Evolutionary conservation across 768 basidiomycete genomes (phyloP).

Genomic region (Mycena pura): DNA sequence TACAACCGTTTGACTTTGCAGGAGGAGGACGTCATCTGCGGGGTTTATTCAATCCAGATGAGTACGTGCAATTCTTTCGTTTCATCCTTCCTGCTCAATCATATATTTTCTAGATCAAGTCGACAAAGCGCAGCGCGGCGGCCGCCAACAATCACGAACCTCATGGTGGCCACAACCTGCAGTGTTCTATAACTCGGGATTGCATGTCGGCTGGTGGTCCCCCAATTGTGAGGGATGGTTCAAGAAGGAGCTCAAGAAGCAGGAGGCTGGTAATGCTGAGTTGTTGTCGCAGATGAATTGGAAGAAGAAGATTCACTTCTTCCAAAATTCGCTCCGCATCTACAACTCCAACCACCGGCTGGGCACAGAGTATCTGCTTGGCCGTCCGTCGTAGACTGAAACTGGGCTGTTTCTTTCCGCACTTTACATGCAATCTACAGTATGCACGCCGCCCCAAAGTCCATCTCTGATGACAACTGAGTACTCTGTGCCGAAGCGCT

Average conservation of each 20-base stretch:
- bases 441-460: no score
- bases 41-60: neutral
- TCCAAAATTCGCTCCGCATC: neutral
- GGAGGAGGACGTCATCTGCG: slow-evolving; percentile 8
- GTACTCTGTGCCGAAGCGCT: no score
- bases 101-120: no score
- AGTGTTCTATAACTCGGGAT: neutral
- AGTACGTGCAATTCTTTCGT: neutral
- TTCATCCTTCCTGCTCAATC: neutral
- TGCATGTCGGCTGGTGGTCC: neutral
- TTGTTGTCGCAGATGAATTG: neutral
- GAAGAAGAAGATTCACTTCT: neutral
- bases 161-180: neutral
- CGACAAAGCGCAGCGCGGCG: no score
- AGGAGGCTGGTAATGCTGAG: neutral
- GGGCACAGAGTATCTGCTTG: neutral
- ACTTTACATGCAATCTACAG: no score
- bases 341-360: neutral
- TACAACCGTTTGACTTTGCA: neutral
- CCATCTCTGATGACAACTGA: no score
- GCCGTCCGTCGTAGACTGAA: no score
- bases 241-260: neutral
- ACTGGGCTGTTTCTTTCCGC: no score
- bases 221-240: slow-evolving; percentile 1
- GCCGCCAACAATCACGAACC: no score